Conservation (phyloP, 192 early-diverging fungal genomes). For the Gaertneriomyces sp. region DNA sequence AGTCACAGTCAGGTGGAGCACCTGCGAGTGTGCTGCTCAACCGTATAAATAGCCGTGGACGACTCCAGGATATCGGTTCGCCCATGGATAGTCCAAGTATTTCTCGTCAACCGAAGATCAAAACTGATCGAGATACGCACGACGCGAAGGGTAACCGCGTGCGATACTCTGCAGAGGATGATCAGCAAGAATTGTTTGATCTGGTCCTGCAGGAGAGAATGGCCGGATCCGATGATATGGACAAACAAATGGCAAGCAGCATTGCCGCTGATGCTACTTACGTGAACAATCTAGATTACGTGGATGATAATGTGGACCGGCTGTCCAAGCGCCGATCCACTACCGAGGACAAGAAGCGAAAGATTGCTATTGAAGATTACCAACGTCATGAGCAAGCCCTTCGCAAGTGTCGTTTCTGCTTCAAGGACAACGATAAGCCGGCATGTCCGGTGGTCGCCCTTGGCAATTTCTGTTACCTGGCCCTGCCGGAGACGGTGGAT, state of each 20-base stretch:
- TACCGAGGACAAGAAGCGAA: conserved; percentile 62
- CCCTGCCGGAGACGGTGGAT: conserved; percentile 66
- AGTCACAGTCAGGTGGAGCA: not conserved
- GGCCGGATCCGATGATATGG: conserved; percentile 51
- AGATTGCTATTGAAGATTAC: conserved; percentile 66
- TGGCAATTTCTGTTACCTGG: conserved; percentile 74
- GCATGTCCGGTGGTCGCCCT: conserved; percentile 68
- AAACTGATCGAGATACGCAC: conserved; percentile 34
- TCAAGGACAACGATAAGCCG: conserved; percentile 65
- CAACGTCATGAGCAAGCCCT: conserved; percentile 60
- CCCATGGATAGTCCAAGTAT: not conserved
- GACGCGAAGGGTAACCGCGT: conserved; percentile 65
- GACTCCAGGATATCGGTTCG: conserved; percentile 53
- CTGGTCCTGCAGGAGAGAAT: conserved; percentile 69
- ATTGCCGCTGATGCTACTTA: conserved; percentile 69
- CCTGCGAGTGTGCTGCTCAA: conserved; percentile 41
- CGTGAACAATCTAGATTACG: conserved; percentile 78
- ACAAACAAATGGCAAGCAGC: conserved; percentile 63
- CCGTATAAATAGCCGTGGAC: conserved; percentile 52
- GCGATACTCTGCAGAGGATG: conserved; percentile 56
- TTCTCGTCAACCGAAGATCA: conserved; percentile 1
- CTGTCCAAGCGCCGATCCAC: conserved; percentile 59
- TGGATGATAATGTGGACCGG: conserved; percentile 84
- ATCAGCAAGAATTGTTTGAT: conserved; percentile 54
- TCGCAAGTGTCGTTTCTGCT: conserved; percentile 75